Evolutionary conservation across 1,139 yeast genomes (phyloP).

Genomic region (Barnettozyma hawaiiensis): DNA sequence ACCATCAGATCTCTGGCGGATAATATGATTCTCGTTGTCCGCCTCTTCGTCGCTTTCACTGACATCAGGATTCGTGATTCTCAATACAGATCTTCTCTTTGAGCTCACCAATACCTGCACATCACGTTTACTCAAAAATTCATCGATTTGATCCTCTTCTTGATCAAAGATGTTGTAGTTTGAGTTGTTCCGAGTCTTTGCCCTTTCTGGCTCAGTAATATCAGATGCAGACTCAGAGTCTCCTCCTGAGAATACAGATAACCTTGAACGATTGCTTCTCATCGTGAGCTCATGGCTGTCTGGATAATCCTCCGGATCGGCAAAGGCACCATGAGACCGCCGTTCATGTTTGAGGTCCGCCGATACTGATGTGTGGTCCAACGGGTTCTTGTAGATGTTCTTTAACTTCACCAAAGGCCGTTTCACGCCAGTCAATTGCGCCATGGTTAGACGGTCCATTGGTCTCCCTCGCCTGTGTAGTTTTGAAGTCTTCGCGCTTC

Average conservation of each 20-base stretch:
- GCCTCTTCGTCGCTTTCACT: slow-evolving; percentile 4
- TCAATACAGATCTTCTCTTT: slow-evolving; percentile 55
- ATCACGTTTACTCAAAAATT: slow-evolving; percentile 47
- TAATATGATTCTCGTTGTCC: background rate
- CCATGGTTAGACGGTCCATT: slow-evolving; percentile 6
- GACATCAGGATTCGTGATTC: slow-evolving; percentile 60
- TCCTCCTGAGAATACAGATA: slow-evolving; percentile 2
- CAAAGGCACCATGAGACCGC: slow-evolving; percentile 15
- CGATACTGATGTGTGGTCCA: slow-evolving; percentile 1
- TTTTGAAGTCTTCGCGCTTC: background rate
- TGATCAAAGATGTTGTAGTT: slow-evolving; percentile 9
- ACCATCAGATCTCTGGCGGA: background rate
- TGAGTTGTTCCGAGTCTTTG: background rate
- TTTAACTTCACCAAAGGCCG: slow-evolving; percentile 8
- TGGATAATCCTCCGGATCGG: slow-evolving; percentile 22
- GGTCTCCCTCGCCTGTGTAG: slow-evolving; percentile 3
- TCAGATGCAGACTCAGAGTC: slow-evolving; percentile 2
- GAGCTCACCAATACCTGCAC: slow-evolving; percentile 72
- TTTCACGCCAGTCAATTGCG: background rate
- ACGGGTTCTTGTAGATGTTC: slow-evolving; percentile 6
- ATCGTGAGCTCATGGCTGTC: slow-evolving; percentile 18
- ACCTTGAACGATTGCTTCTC: slow-evolving; percentile 13
- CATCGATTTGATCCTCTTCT: slow-evolving; percentile 32
- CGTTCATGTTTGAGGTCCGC: background rate
- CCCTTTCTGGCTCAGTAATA: slow-evolving; percentile 1